These are phyloP conservation scores for Sclerotinia trifoliorum DNA, from an alignment of 2,329 filamentous ascomycete species.

Conservation along the genomic window DNA sequence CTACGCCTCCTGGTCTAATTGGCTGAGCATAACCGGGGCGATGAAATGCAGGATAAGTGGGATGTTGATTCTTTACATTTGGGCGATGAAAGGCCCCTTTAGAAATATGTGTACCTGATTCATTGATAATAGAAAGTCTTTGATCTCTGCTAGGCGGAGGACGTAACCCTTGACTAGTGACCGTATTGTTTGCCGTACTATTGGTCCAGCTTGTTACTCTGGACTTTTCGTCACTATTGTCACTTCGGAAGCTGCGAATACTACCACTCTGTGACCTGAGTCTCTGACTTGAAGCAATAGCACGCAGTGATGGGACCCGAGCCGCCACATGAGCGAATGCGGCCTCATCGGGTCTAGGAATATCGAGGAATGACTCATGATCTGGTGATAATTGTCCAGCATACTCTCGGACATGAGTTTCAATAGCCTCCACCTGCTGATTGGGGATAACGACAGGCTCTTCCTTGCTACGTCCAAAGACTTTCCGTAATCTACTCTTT, in stretches of 20 bases:
- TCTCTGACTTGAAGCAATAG: conserved; percentile 47
- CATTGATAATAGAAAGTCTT: conserved; percentile 63
- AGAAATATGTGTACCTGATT: conserved; percentile 49
- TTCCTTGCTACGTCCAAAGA: conserved; percentile 50
- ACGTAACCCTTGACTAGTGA: conserved; percentile 43
- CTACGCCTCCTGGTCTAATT: conserved; percentile 41
- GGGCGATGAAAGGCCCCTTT: conserved; percentile 42
- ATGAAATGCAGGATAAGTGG: conserved; percentile 33
- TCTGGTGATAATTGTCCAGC: conserved; percentile 33
- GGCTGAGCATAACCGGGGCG: conserved; percentile 22
- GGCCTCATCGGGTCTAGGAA: conserved; percentile 44
- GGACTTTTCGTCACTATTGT: conserved; percentile 53
- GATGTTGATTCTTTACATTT: conserved; percentile 35
- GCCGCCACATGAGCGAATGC: conserved; percentile 51
- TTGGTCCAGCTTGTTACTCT: conserved; percentile 68
- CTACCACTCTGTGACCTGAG: conserved; percentile 56
- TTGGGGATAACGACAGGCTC: conserved; percentile 45
- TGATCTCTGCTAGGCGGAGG: conserved; percentile 49
- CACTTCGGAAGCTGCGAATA: conserved; percentile 49
- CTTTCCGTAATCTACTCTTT: conserved; percentile 58
- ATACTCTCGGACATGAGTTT: conserved; percentile 36
- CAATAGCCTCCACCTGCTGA: conserved; percentile 52
- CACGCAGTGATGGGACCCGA: conserved; percentile 51
- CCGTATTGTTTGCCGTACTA: conserved; percentile 57
- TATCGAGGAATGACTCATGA: conserved; percentile 40